Conservation (phyloP, 2,329 filamentous ascomycete species). For the Parascedosporium putredinis region DNA sequence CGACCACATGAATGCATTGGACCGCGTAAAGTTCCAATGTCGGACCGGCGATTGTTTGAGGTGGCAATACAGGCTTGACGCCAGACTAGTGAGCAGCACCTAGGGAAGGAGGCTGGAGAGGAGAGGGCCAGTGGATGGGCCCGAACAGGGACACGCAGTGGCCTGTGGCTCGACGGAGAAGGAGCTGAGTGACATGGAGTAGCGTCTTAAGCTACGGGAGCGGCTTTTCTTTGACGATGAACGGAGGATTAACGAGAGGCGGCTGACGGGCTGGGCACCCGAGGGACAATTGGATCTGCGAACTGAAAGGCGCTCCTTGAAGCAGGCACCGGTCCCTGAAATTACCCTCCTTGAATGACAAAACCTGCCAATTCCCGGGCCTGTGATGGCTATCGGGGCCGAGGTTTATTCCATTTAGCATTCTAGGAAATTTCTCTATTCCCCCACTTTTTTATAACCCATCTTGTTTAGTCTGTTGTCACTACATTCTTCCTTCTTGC, state of each 20-base stretch:
- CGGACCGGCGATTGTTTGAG: too few species aligned
- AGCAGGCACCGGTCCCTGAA: background rate
- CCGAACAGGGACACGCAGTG: background rate
- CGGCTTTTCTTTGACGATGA: conserved; percentile 1
- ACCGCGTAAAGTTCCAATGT: too few species aligned
- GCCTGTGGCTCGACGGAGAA: background rate
- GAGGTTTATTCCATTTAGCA: background rate
- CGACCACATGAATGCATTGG: background rate
- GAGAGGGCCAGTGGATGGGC: background rate
- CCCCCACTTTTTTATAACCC: too few species aligned
- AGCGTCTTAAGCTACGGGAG: background rate
- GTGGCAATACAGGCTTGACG: too few species aligned
- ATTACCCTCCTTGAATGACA: background rate
- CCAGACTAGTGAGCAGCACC: too few species aligned
- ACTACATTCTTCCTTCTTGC: conserved; percentile 15
- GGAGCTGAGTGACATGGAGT: background rate
- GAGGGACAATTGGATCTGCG: background rate
- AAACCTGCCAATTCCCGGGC: background rate
- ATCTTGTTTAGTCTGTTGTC: conserved; percentile 7
- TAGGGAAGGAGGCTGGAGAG: too few species aligned
- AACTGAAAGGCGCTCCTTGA: background rate
- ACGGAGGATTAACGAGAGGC: background rate
- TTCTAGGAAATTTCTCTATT: conserved; percentile 8
- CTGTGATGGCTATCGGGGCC: background rate
- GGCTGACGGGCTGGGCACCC: background rate